Percentiles rank a stretch among this genome's conserved stretches.
Evolutionary conservation across 345 rosid species (phyloP).

Genomic region (Eucalyptus polyanthemos): DNA sequence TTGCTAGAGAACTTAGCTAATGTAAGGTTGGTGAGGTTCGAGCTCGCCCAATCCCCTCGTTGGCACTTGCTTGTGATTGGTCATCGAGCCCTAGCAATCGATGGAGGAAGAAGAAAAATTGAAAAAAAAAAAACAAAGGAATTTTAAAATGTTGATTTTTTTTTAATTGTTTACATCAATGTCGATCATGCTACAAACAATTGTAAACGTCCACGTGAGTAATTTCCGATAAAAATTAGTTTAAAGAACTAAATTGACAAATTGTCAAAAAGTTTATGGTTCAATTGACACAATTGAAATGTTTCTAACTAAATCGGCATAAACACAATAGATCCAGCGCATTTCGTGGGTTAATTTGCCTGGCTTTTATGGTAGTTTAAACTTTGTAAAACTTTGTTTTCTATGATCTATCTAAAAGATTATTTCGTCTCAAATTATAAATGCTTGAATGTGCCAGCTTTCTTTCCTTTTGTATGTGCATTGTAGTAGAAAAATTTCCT

Average conservation of each 20-base stretch:
- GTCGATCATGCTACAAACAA: no score
- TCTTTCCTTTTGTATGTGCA: background rate
- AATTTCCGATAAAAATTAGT: no score
- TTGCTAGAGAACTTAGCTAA: fast-evolving
- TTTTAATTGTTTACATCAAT: no score
- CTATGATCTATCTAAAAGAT: background rate
- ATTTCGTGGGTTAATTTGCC: background rate
- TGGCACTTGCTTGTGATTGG: no score
- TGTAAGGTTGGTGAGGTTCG: no score
- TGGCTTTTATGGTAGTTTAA: background rate
- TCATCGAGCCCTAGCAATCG: fast-evolving
- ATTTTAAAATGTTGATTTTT: no score
- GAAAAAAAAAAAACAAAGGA: no score
- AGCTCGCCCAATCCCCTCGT: no score
- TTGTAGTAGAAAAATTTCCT: background rate
- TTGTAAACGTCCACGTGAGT: fast-evolving
- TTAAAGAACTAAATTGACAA: no score
- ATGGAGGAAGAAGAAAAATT: no score
- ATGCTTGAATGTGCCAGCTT: background rate
- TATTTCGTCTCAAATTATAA: background rate
- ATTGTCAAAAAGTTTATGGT: no score
- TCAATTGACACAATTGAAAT: no score
- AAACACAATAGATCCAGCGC: background rate
- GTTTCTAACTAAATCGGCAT: fast-evolving
- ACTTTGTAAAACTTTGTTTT: background rate